These are phyloP conservation scores for Dactylellina cionopaga DNA, from an alignment of 2,329 filamentous ascomycete species.

Conservation along the genomic window DNA sequence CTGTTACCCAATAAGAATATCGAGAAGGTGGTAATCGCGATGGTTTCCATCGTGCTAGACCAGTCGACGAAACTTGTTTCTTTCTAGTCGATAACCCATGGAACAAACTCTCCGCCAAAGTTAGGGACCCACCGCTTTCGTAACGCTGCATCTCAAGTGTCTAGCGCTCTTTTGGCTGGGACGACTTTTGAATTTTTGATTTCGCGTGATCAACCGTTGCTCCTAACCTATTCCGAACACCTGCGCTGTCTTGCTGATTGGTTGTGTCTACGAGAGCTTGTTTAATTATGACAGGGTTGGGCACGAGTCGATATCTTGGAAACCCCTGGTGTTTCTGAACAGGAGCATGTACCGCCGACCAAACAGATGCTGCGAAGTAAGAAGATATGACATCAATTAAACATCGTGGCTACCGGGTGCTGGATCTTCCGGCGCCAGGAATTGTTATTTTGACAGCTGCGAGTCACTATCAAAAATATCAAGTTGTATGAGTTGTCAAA, in stretches of 20 bases:
- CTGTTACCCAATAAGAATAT: constrained; percentile 35
- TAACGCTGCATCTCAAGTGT: constrained; percentile 26
- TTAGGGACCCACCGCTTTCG: constrained; percentile 43
- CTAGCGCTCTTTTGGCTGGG: too few relatives aligned
- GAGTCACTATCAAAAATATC: too few relatives aligned
- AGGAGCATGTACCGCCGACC: too few relatives aligned
- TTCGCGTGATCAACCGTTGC: constrained; percentile 28
- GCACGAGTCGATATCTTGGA: too few relatives aligned
- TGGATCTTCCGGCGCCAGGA: too few relatives aligned
- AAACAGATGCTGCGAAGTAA: too few relatives aligned
- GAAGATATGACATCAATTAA: constrained; percentile 37
- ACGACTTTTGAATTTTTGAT: too few relatives aligned
- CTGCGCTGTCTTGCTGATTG: constrained; percentile 32
- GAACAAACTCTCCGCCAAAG: constrained; percentile 41
- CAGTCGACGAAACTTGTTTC: constrained; percentile 15
- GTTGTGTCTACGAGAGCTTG: too few relatives aligned
- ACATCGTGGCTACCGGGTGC: too few relatives aligned
- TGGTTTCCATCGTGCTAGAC: constrained; percentile 1
- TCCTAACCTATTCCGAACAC: constrained; percentile 29
- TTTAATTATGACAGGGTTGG: constrained; percentile 19
- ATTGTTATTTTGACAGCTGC: too few relatives aligned
- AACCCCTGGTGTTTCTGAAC: too few relatives aligned
- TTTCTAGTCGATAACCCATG: constrained; percentile 35
- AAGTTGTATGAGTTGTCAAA: too few relatives aligned
- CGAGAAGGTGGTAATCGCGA: constrained; percentile 35